phyloP scores from a whole-genome alignment of 139 green algal genomes.

The Mesotaenium endlicherianum region DNA sequence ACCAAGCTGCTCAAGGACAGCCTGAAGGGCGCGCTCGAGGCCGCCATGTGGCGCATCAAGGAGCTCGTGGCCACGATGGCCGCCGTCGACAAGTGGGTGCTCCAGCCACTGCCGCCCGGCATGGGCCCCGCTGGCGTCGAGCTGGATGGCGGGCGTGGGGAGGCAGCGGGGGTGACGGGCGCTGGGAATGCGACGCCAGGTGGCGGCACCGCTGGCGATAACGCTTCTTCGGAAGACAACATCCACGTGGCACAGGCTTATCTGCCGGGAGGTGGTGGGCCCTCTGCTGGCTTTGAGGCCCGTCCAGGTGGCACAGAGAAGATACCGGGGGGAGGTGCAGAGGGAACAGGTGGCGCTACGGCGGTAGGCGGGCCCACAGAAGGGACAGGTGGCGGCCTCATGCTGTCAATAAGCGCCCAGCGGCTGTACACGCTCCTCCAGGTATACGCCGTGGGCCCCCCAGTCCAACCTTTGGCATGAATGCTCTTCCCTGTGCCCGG shows the following conservation, averaged over 20 bases:
- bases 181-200: not conserved
- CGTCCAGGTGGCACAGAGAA: too few species aligned
- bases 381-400: not conserved
- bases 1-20: constrained; percentile 6
- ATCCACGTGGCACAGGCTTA: too few species aligned
- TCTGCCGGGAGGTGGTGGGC: too few species aligned
- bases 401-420: constrained; percentile 34
- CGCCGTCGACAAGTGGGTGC: constrained; percentile 25
- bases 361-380: not conserved
- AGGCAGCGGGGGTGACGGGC: not conserved
- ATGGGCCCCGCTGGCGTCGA: not conserved
- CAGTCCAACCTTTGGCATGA: not conserved
- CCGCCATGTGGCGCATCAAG: constrained; percentile 29
- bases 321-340: too few species aligned
- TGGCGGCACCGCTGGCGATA: constrained; percentile 11
- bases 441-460: not conserved
- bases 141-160: too few species aligned
- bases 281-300: too few species aligned
- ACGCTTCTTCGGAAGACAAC: constrained; percentile 10
- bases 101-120: constrained; percentile 2
- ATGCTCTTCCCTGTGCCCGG: too few species aligned
- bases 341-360: too few species aligned
- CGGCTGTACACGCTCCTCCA: constrained; percentile 13
- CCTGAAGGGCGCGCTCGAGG: constrained; percentile 32
- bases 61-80: constrained; percentile 5